phyloP scores from a whole-genome alignment of 2,329 filamentous ascomycete genomes.

The Ramularia endophylla region DNA sequence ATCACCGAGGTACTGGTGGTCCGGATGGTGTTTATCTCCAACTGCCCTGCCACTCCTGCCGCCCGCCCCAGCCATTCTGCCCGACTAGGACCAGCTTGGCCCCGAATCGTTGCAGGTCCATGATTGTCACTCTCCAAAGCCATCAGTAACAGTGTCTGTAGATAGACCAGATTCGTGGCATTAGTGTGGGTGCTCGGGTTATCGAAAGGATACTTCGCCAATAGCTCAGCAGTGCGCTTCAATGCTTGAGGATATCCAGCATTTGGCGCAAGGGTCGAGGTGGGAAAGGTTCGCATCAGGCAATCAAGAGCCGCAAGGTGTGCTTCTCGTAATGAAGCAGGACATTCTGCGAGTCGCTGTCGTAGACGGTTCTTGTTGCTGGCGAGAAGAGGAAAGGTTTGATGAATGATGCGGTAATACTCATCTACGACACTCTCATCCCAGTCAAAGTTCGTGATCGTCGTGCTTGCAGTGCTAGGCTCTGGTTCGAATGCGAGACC shows the following conservation, averaged over 20 bases:
- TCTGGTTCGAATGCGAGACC: constrained; percentile 26
- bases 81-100: constrained; percentile 44
- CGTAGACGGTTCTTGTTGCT: constrained; percentile 52
- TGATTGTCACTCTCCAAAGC: constrained; percentile 59
- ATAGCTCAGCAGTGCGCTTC: constrained; percentile 39
- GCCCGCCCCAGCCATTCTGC: constrained; percentile 58
- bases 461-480: constrained; percentile 10
- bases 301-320: constrained; percentile 59
- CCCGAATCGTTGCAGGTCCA: constrained; percentile 42
- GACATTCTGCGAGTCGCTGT: constrained; percentile 51
- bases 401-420: constrained; percentile 61
- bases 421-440: constrained; percentile 41
- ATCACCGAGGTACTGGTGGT: constrained; percentile 35
- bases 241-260: constrained; percentile 32
- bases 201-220: constrained; percentile 42
- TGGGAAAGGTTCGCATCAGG: constrained; percentile 51
- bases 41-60: constrained; percentile 58
- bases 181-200: constrained; percentile 35
- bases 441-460: constrained; percentile 36
- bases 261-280: constrained; percentile 32
- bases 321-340: constrained; percentile 53
- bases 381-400: constrained; percentile 61
- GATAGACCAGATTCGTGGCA: constrained; percentile 48
- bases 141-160: constrained; percentile 62
- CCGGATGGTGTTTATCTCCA: constrained; percentile 53